Percentiles rank a stretch among this genome's conserved stretches.
These are phyloP conservation scores for Acacia pycnantha DNA, from an alignment of 331 rosid species.

Conservation along the genomic window DNA sequence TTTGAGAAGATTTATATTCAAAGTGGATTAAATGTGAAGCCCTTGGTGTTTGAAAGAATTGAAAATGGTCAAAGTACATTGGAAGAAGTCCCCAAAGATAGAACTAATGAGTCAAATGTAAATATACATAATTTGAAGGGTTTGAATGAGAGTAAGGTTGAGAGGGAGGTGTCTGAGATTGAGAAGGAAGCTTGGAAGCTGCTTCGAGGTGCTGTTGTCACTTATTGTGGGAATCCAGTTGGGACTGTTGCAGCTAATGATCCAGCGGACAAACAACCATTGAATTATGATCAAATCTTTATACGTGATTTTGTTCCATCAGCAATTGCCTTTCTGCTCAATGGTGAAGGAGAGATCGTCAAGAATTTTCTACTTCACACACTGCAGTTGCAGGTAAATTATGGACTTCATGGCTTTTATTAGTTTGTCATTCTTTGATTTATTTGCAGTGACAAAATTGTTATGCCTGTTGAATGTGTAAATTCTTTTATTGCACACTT, in stretches of 20 bases:
- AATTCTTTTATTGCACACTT: neutral
- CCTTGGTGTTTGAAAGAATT: slow-evolving; percentile 42
- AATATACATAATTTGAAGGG: slow-evolving; percentile 34
- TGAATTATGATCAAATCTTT: slow-evolving; percentile 71
- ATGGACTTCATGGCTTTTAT: neutral
- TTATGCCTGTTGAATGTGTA: neutral
- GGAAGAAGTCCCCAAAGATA: slow-evolving; percentile 37
- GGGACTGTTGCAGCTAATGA: slow-evolving; percentile 72
- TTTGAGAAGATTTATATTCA: slow-evolving; percentile 58
- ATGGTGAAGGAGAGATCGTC: slow-evolving; percentile 65
- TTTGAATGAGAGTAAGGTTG: slow-evolving; percentile 41
- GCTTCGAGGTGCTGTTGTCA: slow-evolving; percentile 50
- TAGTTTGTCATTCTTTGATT: neutral
- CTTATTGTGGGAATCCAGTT: slow-evolving; percentile 57
- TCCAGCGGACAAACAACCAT: slow-evolving; percentile 50
- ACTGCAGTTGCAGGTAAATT: slow-evolving; percentile 60
- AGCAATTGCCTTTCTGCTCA: slow-evolving; percentile 62
- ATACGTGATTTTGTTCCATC: slow-evolving; percentile 71
- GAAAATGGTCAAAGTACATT: slow-evolving; percentile 33
- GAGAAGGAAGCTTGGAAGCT: slow-evolving; percentile 65
- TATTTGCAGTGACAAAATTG: neutral
- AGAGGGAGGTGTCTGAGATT: slow-evolving; percentile 44
- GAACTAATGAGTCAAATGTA: slow-evolving; percentile 29
- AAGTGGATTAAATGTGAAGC: slow-evolving; percentile 52
- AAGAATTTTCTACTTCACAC: slow-evolving; percentile 69